Evolutionary conservation across 306 rosid genomes (phyloP).

Genomic region (Quercus glauca): DNA sequence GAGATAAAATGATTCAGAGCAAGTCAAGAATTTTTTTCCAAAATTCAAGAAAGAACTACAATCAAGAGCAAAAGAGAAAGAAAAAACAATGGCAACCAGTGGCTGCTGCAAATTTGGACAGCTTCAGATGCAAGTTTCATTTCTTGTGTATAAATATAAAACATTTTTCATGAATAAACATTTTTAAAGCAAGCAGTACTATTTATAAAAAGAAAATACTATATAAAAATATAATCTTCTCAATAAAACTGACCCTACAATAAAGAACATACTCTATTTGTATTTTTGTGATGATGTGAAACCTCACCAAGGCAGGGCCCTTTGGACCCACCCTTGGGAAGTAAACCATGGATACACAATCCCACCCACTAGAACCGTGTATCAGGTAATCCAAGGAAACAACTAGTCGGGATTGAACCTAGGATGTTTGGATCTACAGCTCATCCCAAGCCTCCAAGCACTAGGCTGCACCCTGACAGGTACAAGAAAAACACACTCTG

Average conservation of each 20-base stretch:
- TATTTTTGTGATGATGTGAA: no score
- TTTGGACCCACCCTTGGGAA: no score
- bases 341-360: no score
- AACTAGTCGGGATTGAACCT: no score
- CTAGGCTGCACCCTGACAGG: no score
- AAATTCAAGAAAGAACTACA: background rate
- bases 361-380: no score
- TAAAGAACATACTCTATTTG: background rate
- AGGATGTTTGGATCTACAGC: no score
- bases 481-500: no score
- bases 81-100: background rate
- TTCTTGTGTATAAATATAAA: background rate
- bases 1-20: slow-evolving; percentile 17
- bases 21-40: background rate
- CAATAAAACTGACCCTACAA: background rate
- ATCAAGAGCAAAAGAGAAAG: background rate
- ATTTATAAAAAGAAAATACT: background rate
- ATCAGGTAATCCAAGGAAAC: no score
- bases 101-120: background rate
- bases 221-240: no score
- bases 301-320: no score
- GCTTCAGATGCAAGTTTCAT: background rate
- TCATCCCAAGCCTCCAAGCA: no score
- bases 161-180: background rate
- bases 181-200: background rate